Base-by-base conservation (phyloP, 371 early-diverging fungal species). In the Apophysomyces trapeziformis region DNA sequence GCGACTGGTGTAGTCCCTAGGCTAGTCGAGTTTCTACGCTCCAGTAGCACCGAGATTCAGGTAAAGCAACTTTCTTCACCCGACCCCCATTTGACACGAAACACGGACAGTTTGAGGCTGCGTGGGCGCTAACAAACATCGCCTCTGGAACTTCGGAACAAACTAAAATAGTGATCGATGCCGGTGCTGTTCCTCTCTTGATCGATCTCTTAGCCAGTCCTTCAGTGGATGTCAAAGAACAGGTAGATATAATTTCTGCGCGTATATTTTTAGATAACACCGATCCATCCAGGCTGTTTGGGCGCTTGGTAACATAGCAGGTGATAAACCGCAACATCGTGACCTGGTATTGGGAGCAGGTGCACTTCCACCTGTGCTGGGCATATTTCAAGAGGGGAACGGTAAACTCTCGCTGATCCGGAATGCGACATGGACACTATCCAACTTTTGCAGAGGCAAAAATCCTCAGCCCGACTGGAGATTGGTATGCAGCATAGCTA, bases 271-370 rank as follows among this genome's bases (percentile, higher is more conserved):
- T 41, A 41, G 13, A 41, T 41, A 41, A 8, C 13, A 11, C 13
- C 8, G 1, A 13, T 11, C 43, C 16, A 38, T 7, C n/a, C 66
- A 93, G 90, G 96, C 97, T 63, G 98, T 99, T 50, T 99, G 99
- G 99, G 99, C 99, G 14, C 86, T 99, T 47, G 99, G 99, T 69
- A 99, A 99, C 87, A 99, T 99, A 86, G 98, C 99, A 41, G 99
- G 99, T 67, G 99, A 99, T 86, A 92, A 93, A 73, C 93, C 99
- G 61, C 75, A 78, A 13, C 96, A 95, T 79, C 93, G 99, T 69
- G 99, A 99, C 82, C 89, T 80, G 73, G 98, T 99, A 38, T 87
- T 99, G 38, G 79, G 89, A n/a, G 78, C 82, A 58, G 95, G 95
- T 57, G 97, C 96, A 7, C 81, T 98, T 60, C 89, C 87, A 57